Percentiles rank a stretch among this genome's conserved stretches.
These are phyloP conservation scores for Aegle marmelos DNA, from an alignment of 345 rosid species.

Conservation along the genomic window DNA sequence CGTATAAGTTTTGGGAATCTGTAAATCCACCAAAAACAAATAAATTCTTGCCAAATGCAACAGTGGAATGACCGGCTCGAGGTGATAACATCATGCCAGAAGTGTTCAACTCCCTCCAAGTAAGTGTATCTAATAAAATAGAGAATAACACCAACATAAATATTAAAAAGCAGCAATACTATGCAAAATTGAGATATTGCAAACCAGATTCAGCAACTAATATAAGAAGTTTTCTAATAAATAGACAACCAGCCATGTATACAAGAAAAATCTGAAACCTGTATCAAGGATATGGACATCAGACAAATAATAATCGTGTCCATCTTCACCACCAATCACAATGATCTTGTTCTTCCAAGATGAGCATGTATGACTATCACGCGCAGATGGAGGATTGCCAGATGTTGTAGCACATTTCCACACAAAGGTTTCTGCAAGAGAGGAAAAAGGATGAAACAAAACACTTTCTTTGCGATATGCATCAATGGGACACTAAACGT, in stretches of 20 bases:
- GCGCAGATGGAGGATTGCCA: slow-evolving; percentile 84
- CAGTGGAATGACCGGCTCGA: slow-evolving; percentile 94
- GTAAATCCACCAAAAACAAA: slow-evolving; percentile 98
- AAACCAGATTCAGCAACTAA: slow-evolving; percentile 8
- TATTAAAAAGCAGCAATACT: slow-evolving; percentile 11
- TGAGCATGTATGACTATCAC: slow-evolving; percentile 97
- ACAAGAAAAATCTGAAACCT: slow-evolving; percentile 41
- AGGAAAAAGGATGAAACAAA: background rate
- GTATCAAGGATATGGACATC: slow-evolving; percentile 95
- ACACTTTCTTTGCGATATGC: background rate
- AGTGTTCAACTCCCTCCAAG: slow-evolving; percentile 82
- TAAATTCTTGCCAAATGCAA: slow-evolving; percentile 78
- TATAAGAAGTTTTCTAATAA: background rate
- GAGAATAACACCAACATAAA: slow-evolving; percentile 15
- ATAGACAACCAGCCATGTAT: background rate
- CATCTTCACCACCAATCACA: slow-evolving; percentile 97
- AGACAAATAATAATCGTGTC: slow-evolving; percentile 82
- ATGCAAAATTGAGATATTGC: slow-evolving; percentile 5
- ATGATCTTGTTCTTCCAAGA: slow-evolving; percentile 87
- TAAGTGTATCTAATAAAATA: slow-evolving; percentile 60
- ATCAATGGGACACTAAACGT: background rate
- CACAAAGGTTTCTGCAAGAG: slow-evolving; percentile 77
- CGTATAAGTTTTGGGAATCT: slow-evolving; percentile 86
- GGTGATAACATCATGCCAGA: slow-evolving; percentile 81
- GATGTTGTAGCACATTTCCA: slow-evolving; percentile 78